Percentiles rank a stretch among this genome's conserved stretches.
phyloP scores from a whole-genome alignment of 306 rosid genomes.

The Clitoria ternatea region DNA sequence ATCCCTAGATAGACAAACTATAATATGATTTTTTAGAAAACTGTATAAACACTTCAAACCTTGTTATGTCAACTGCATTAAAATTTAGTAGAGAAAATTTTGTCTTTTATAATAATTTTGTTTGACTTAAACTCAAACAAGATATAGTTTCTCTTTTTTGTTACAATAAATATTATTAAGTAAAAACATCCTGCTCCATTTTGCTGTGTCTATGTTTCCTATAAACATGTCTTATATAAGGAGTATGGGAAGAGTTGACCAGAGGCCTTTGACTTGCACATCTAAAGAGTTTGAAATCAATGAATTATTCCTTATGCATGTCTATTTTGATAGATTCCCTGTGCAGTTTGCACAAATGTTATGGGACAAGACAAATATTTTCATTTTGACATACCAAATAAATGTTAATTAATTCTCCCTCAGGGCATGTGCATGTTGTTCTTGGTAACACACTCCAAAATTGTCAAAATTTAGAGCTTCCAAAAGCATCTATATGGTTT shows the following conservation, averaged over 20 bases:
- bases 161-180: too few relatives aligned
- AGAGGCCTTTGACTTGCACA: background rate
- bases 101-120: too few relatives aligned
- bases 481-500: constrained; percentile 9
- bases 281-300: background rate
- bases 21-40: background rate
- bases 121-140: too few relatives aligned
- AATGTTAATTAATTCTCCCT: background rate
- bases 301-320: background rate
- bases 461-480: background rate
- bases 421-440: background rate
- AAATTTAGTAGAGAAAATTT: too few relatives aligned
- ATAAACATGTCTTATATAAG: background rate
- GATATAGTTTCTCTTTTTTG: too few relatives aligned
- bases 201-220: background rate
- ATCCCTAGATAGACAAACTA: background rate
- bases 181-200: background rate
- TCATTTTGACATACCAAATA: background rate
- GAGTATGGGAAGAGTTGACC: background rate
- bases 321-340: background rate
- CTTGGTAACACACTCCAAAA: constrained; percentile 3
- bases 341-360: background rate
- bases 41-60: background rate
- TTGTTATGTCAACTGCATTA: too few relatives aligned
- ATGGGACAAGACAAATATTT: background rate